Conservation (phyloP, 1,284 basidiomycete species). For the Moesziomyces sp. region DNA sequence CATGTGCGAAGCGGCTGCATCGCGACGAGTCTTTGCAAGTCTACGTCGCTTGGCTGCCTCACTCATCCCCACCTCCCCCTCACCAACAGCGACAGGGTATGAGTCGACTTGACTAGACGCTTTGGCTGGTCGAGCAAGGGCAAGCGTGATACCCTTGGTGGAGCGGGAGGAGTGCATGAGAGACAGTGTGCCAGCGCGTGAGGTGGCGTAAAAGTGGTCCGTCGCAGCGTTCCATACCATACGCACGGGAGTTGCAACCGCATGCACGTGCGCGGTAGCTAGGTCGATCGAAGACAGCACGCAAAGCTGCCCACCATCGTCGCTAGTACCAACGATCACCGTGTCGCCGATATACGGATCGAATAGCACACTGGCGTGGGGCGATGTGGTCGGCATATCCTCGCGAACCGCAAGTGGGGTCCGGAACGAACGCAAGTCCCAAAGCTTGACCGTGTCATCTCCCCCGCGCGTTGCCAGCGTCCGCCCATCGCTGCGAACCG, state of each 20-base stretch:
- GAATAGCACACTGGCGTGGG: slow-evolving; percentile 89
- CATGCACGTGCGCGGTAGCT: slow-evolving; percentile 3
- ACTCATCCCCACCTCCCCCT: slow-evolving; percentile 72
- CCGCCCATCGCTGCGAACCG: slow-evolving; percentile 83
- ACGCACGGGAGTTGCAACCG: slow-evolving; percentile 21
- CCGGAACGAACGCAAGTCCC: slow-evolving; percentile 90
- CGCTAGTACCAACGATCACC: slow-evolving; percentile 78
- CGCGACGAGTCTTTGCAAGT: slow-evolving; percentile 85
- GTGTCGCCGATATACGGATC: slow-evolving; percentile 85
- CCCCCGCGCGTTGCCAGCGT: slow-evolving; percentile 82
- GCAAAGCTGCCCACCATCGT: slow-evolving; percentile 33
- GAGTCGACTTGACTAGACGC: not conserved
- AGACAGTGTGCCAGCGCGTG: slow-evolving; percentile 76
- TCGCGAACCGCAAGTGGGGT: slow-evolving; percentile 78
- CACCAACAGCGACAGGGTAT: slow-evolving; percentile 72
- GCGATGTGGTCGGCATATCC: slow-evolving; percentile 81
- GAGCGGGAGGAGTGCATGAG: slow-evolving; percentile 90
- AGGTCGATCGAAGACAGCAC: slow-evolving; percentile 36
- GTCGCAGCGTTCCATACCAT: slow-evolving; percentile 48
- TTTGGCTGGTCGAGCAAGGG: slow-evolving; percentile 71
- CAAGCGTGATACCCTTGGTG: slow-evolving; percentile 87
- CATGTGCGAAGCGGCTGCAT: slow-evolving; percentile 73
- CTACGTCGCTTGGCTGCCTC: slow-evolving; percentile 77
- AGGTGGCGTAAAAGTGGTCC: slow-evolving; percentile 61
- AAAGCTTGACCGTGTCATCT: slow-evolving; percentile 93